phyloP scores from a whole-genome alignment of 768 basidiomycete species.

The Rhizopogon rudus region DNA sequence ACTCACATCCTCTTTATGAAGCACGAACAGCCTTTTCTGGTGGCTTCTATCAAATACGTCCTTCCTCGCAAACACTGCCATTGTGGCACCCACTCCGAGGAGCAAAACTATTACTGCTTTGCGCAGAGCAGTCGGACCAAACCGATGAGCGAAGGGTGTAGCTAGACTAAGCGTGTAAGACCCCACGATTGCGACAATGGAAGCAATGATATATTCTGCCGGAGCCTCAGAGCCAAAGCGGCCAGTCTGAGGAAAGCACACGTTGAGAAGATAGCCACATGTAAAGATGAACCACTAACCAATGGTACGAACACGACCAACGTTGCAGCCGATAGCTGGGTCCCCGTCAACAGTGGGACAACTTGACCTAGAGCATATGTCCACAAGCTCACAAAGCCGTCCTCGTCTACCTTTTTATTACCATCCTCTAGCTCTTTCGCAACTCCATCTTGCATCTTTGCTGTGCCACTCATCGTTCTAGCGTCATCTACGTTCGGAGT shows the following conservation, averaged over 20 bases:
- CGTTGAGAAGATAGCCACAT: background rate
- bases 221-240: conserved; percentile 80
- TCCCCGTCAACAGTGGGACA: conserved; percentile 51
- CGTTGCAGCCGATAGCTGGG: conserved; percentile 53
- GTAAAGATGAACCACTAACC: conserved; percentile 33
- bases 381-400: conserved; percentile 44
- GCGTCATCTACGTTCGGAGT: conserved; percentile 10
- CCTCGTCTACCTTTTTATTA: conserved; percentile 3
- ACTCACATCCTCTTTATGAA: conserved; percentile 84
- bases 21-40: conserved; percentile 80
- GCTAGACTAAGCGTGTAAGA: conserved; percentile 55
- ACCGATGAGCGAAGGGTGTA: conserved; percentile 73
- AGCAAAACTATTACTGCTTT: conserved; percentile 40
- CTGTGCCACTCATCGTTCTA: background rate
- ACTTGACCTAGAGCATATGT: conserved; percentile 60
- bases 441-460: background rate
- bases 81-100: conserved; percentile 40
- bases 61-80: conserved; percentile 57
- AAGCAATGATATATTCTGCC: conserved; percentile 84
- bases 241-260: conserved; percentile 55
- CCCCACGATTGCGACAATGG: conserved; percentile 57
- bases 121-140: conserved; percentile 38
- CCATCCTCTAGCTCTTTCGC: background rate
- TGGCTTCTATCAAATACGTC: conserved; percentile 79
- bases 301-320: conserved; percentile 90